phyloP scores from a whole-genome alignment of 1,284 basidiomycete species.

The Trichosporon sp. region DNA sequence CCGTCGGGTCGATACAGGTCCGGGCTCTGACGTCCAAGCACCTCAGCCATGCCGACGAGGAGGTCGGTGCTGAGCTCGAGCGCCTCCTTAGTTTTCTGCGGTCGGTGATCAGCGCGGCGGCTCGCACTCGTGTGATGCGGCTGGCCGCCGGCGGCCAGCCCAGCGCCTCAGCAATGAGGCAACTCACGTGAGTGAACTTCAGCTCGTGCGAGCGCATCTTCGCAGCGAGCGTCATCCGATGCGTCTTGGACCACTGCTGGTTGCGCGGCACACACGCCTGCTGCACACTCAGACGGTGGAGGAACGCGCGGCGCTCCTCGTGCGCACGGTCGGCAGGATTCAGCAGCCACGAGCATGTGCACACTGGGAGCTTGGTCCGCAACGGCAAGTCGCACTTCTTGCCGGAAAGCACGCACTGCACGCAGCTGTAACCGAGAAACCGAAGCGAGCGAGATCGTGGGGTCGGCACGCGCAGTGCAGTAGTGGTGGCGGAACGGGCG shows the following conservation, averaged over 20 bases:
- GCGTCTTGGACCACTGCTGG: background rate
- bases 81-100: background rate
- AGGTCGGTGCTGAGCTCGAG: conserved; percentile 4
- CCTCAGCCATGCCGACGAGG: conserved; percentile 1
- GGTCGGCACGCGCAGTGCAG: background rate
- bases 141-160: background rate
- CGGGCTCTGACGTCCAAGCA: background rate
- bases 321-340: background rate
- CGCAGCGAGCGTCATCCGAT: background rate
- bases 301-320: background rate
- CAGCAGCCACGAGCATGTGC: conserved; percentile 14
- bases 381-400: conserved; percentile 9
- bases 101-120: background rate
- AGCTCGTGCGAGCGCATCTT: background rate
- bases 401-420: conserved; percentile 8
- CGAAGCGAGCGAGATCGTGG: background rate
- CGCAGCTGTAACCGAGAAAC: conserved; percentile 9
- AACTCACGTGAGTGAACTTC: conserved; percentile 9
- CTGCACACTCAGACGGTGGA: background rate
- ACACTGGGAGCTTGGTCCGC: background rate
- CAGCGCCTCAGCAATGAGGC: background rate
- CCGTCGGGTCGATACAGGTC: conserved; percentile 4
- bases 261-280: background rate
- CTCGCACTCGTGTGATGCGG: background rate
- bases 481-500: background rate